Evolutionary conservation across 768 basidiomycete species (phyloP).

Genomic region (Boletus eberwhitei): DNA sequence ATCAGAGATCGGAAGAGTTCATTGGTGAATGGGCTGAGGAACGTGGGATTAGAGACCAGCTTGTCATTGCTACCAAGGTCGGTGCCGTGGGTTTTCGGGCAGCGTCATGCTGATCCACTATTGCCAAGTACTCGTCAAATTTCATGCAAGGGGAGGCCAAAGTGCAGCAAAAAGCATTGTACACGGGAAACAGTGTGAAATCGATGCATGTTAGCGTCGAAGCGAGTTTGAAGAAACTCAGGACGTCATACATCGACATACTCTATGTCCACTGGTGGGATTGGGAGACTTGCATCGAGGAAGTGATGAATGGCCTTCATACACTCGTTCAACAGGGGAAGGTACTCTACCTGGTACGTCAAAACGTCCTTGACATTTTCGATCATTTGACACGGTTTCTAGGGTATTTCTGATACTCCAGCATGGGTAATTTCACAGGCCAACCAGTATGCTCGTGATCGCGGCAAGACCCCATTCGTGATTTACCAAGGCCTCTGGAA

Average conservation of each 20-base stretch:
- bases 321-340: conserved; percentile 42
- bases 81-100: neutral
- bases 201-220: conserved; percentile 32
- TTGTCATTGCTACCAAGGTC: conserved; percentile 48
- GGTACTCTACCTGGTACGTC: conserved; percentile 38
- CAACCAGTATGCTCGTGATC: conserved; percentile 49
- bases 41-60: conserved; percentile 43
- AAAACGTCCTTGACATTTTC: neutral
- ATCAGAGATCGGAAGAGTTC: conserved; percentile 50
- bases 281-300: conserved; percentile 41
- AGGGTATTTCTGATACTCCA: conserved; percentile 45
- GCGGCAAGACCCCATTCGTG: conserved; percentile 48
- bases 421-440: conserved; percentile 49
- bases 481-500: conserved; percentile 52
- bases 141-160: conserved; percentile 12
- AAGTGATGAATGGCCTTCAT: conserved; percentile 46
- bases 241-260: conserved; percentile 59
- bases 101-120: neutral
- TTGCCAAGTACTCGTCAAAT: conserved; percentile 20
- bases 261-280: conserved; percentile 57
- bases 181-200: conserved; percentile 38
- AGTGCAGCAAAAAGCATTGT: conserved; percentile 26
- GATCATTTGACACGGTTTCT: neutral
- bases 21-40: conserved; percentile 50
- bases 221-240: conserved; percentile 45